phyloP scores from a whole-genome alignment of 2,329 filamentous ascomycete species.

The Exophiala viscosa region DNA sequence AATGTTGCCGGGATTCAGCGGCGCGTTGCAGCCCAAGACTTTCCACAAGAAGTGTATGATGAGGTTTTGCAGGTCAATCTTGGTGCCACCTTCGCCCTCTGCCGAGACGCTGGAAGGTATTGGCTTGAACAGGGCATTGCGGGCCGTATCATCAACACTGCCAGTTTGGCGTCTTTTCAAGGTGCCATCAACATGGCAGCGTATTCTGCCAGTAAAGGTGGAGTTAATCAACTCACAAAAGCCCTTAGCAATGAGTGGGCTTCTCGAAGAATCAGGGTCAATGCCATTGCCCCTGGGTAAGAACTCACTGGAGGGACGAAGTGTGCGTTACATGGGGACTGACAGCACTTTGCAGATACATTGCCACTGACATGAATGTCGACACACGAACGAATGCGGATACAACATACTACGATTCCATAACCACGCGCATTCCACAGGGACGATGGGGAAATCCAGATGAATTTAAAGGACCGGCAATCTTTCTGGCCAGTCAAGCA shows the following conservation, averaged over 20 bases:
- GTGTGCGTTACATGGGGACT: neutral
- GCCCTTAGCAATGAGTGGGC: constrained; percentile 82
- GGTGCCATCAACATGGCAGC: constrained; percentile 76
- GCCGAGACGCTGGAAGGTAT: constrained; percentile 34
- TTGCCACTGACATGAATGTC: constrained; percentile 20
- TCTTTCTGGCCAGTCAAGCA: constrained; percentile 12
- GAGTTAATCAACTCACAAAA: constrained; percentile 78
- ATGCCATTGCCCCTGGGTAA: constrained; percentile 83
- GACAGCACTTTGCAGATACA: constrained; percentile 10
- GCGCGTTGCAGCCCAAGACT: constrained; percentile 40
- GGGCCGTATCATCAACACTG: constrained; percentile 65
- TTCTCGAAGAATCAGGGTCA: constrained; percentile 69
- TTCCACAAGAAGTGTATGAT: constrained; percentile 51
- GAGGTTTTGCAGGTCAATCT: constrained; percentile 38
- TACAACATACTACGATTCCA: constrained; percentile 2
- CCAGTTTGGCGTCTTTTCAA: constrained; percentile 68
- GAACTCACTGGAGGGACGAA: neutral
- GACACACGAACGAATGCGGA: neutral
- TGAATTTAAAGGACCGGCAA: constrained; percentile 8
- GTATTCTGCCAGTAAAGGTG: constrained; percentile 80
- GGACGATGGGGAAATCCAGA: constrained; percentile 19
- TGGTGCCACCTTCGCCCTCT: constrained; percentile 35
- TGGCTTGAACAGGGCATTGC: constrained; percentile 55
- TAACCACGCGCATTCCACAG: constrained; percentile 11
- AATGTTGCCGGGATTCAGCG: constrained; percentile 4